Base-by-base conservation (phyloP, 768 basidiomycete species). In the Tylopilus balloui region DNA sequence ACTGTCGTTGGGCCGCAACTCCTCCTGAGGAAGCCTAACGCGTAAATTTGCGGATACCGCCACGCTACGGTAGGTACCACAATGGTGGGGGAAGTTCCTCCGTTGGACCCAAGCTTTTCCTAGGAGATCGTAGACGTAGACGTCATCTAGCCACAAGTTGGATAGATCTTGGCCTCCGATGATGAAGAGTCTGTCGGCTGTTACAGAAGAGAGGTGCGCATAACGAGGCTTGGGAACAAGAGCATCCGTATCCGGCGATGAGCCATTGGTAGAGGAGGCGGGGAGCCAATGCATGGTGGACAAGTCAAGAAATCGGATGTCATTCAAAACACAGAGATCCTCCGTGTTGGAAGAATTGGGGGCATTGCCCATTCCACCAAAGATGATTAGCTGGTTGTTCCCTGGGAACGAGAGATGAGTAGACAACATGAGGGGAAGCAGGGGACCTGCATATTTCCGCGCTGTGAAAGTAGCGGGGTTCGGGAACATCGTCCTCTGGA, bases 121-220 rank as follows among this genome's bases (percentile, higher is more conserved):
- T 13, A 73, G 64, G 31, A 98, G 77, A 63, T 97, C 92, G 55
- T 86, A 93, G 7, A 95, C 87, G 64, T 90, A 86, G 47, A 95
- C 79, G 54, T 97, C 92, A 68, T 97, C 90, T 21, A 95, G 75
- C 88, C 93, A 97, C 41, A 86, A 85, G 60, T 95, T 95, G 57
- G 80, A 81, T 53, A 96, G 80, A 65, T 98, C 92, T 64, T 99
- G 95, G 0, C 95, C 95, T 6, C 96, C 95, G 42, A 96, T 91
- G 59, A 99, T 78, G 65, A 94, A 87, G 28, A 99, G 77, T 31
- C 84, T 78, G 68, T 88, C 84, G 15, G 86, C 78, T 11, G 90
- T 86, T 36, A 97, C 79, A 2, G 91, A 84, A 13, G 92, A 94
- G 11, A 98, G 77, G 65, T 99, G 95, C 11, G 95, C 95, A 63